Evolutionary conservation across 2,329 filamentous ascomycete genomes (phyloP).

Genomic region (Claviceps africana): DNA sequence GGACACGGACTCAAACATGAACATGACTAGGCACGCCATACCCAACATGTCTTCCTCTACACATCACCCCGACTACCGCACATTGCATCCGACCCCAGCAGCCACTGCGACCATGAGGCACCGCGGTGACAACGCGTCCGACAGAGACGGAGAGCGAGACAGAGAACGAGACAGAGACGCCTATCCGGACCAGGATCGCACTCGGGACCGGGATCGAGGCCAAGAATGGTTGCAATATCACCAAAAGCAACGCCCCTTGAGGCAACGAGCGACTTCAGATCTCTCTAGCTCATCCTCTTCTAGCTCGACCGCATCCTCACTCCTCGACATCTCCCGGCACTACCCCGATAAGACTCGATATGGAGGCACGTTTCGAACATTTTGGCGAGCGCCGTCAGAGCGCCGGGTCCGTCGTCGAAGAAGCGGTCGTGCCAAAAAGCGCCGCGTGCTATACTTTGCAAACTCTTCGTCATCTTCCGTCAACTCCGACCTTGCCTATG

Average conservation of each 20-base stretch:
- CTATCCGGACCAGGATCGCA: not conserved
- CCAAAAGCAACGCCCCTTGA: constrained; percentile 5
- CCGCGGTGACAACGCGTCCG: not conserved
- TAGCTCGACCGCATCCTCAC: constrained; percentile 42
- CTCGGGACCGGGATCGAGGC: not conserved
- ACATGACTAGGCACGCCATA: constrained; percentile 4
- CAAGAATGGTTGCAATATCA: constrained; percentile 5
- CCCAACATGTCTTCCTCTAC: constrained; percentile 1
- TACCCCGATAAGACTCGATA: constrained; percentile 31
- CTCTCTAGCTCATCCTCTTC: constrained; percentile 25
- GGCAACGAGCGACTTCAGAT: constrained; percentile 14
- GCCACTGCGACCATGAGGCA: constrained; percentile 5
- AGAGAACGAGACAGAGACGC: not conserved
- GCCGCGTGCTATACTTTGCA: constrained; percentile 41
- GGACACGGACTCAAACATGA: constrained; percentile 6
- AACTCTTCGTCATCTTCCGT: constrained; percentile 55
- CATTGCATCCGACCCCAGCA: constrained; percentile 5
- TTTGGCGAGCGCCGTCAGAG: constrained; percentile 49
- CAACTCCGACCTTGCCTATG: constrained; percentile 56
- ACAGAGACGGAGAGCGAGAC: not conserved
- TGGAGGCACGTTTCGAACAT: constrained; percentile 44
- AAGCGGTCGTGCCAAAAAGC: constrained; percentile 30
- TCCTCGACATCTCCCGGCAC: constrained; percentile 51
- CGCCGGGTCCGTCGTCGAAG: constrained; percentile 27
- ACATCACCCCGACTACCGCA: constrained; percentile 1